These are phyloP conservation scores for Eimeria necatrix DNA, from an alignment of 169 alveolate genomes.

Conservation along the genomic window DNA sequence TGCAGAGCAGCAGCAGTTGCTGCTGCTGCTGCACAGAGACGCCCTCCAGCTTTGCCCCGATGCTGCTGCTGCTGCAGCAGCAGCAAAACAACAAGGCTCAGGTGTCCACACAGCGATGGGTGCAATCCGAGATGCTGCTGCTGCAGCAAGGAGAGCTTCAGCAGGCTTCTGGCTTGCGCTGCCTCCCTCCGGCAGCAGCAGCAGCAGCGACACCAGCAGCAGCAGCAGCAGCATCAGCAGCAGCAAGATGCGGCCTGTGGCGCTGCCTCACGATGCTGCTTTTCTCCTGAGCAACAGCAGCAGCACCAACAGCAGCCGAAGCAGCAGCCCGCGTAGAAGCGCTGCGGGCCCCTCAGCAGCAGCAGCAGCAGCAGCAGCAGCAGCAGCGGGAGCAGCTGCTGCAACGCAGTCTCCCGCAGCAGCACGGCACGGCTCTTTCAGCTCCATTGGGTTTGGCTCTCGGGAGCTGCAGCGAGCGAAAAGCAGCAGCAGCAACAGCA, in stretches of 20 bases:
- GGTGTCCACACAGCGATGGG: conserved; percentile 35
- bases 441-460: conserved; percentile 46
- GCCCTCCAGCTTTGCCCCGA: not conserved
- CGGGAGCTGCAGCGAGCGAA: conserved; percentile 42
- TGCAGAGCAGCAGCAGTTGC: conserved; percentile 7
- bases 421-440: conserved; percentile 7
- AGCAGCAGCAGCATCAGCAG: conserved; percentile 43
- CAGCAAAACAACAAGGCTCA: conserved; percentile 13
- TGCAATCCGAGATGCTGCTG: not conserved
- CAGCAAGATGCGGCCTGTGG: conserved; percentile 22
- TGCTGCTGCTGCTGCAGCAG: conserved; percentile 8
- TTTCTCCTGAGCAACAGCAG: conserved; percentile 18
- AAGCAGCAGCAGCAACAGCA: conserved; percentile 44
- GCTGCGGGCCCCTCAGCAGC: not conserved
- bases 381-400: conserved; percentile 3
- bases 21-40: conserved; percentile 36
- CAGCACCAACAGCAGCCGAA: conserved; percentile 38
- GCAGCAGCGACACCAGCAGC: conserved; percentile 17
- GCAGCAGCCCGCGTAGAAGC: conserved; percentile 26
- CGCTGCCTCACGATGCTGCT: conserved; percentile 14
- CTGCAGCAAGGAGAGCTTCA: conserved; percentile 13
- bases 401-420: not conserved
- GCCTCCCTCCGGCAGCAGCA: not conserved
- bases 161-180: conserved; percentile 15
- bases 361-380: conserved; percentile 21